Evolutionary conservation across 345 rosid genomes (phyloP).

Genomic region (Cardiospermum halicacabum): DNA sequence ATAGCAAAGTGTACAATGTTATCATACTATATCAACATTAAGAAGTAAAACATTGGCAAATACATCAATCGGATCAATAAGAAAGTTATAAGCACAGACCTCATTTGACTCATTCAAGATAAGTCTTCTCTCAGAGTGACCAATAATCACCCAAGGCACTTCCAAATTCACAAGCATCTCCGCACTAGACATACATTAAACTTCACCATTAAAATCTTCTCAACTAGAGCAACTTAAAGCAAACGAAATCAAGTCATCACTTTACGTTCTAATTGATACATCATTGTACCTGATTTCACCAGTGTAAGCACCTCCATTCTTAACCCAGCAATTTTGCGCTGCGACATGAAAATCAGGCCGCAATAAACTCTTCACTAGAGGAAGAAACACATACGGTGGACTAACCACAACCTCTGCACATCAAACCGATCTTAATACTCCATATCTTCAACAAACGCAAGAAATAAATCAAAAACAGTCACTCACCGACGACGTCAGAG

Average conservation of each 20-base stretch:
- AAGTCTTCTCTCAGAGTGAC: constrained; percentile 87
- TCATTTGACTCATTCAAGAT: constrained; percentile 65
- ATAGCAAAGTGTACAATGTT: constrained; percentile 5
- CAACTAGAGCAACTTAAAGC: neutral
- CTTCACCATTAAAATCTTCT: neutral
- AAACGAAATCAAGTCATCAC: neutral
- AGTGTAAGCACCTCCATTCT: constrained; percentile 94
- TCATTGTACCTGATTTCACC: constrained; percentile 75
- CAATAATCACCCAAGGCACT: constrained; percentile 92
- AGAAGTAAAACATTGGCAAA: neutral
- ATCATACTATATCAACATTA: neutral
- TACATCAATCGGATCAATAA: neutral
- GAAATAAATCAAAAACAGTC: neutral
- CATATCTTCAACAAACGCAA: neutral
- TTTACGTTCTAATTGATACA: too few relatives aligned
- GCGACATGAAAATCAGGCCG: constrained; percentile 76
- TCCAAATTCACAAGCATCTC: constrained; percentile 85
- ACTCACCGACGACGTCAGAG: constrained; percentile 71
- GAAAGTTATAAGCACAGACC: constrained; percentile 27
- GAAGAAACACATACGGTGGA: constrained; percentile 82
- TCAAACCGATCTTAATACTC: neutral
- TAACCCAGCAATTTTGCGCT: constrained; percentile 95
- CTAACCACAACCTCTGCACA: constrained; percentile 81
- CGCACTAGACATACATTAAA: constrained; percentile 44
- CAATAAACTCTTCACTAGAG: constrained; percentile 53